Conservation (phyloP, 768 basidiomycete species). For the Lactarius deliciosus region DNA sequence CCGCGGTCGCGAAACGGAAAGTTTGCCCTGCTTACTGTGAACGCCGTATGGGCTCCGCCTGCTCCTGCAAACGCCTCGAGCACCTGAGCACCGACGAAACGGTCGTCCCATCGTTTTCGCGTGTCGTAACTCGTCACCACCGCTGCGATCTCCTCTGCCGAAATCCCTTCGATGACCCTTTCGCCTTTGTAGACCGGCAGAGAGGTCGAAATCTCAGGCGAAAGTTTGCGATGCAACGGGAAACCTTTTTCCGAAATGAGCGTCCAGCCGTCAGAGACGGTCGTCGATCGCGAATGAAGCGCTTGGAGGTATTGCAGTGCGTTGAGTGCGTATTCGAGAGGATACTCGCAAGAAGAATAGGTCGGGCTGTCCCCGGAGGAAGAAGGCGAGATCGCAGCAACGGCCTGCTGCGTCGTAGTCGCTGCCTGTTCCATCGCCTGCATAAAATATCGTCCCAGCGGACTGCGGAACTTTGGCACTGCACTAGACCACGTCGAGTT, state of each 20-base stretch:
- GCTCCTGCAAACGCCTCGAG: constrained; percentile 75
- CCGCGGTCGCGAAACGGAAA: constrained; percentile 92
- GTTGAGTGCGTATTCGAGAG: constrained; percentile 80
- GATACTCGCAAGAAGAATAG: constrained; percentile 58
- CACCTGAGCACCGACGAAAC: constrained; percentile 65
- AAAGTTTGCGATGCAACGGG: constrained; percentile 71
- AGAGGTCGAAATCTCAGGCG: constrained; percentile 71
- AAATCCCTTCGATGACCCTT: constrained; percentile 90
- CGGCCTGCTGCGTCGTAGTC: constrained; percentile 71
- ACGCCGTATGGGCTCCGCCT: constrained; percentile 62
- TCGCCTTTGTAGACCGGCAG: constrained; percentile 86
- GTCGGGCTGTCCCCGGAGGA: constrained; percentile 42
- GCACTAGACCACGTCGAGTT: constrained; percentile 47
- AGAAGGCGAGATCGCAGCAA: constrained; percentile 70
- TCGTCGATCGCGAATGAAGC: constrained; percentile 54
- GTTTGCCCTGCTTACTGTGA: constrained; percentile 69
- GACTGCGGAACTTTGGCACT: constrained; percentile 66
- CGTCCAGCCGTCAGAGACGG: constrained; percentile 64
- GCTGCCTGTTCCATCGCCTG: constrained; percentile 74
- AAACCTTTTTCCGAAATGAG: constrained; percentile 74
- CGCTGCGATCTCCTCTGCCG: constrained; percentile 85
- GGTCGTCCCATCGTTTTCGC: constrained; percentile 83
- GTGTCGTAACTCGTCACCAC: constrained; percentile 69
- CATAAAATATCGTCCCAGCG: constrained; percentile 70
- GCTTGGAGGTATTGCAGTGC: constrained; percentile 79